A percentile compares a stretch with the other conserved stretches of the same genome.
Conservation (phyloP, 306 rosid species). For the Gastrolobium bilobum region DNA sequence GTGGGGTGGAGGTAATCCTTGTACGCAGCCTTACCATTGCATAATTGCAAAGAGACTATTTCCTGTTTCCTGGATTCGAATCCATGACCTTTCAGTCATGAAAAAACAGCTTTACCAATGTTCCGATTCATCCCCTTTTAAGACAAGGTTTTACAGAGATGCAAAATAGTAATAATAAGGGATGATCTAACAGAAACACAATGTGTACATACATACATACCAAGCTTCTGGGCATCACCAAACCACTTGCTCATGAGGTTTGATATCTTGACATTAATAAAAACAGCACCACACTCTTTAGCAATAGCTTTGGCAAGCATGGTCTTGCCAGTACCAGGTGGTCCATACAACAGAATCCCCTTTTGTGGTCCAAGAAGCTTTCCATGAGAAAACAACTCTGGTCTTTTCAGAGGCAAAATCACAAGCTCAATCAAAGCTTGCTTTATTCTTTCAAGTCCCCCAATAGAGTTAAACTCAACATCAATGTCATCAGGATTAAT, state of each 20-base stretch:
- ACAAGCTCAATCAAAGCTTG: constrained; percentile 87
- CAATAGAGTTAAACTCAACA: constrained; percentile 88
- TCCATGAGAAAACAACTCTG: constrained; percentile 81
- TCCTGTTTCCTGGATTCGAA: no score
- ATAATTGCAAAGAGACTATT: no score
- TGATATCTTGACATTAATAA: constrained; percentile 90
- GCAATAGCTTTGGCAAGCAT: constrained; percentile 99
- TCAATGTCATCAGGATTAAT: constrained; percentile 94
- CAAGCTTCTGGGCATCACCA: constrained; percentile 98
- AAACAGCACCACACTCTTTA: constrained; percentile 95
- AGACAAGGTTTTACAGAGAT: no score
- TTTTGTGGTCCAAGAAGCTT: constrained; percentile 97
- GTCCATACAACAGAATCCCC: constrained; percentile 92
- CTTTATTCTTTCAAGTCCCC: constrained; percentile 87
- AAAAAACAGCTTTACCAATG: no score
- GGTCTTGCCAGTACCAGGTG: constrained; percentile 99
- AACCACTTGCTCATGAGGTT: constrained; percentile 99
- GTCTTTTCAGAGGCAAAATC: constrained; percentile 88
- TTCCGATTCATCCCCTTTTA: no score
- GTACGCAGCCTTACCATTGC: no score
- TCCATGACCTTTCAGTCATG: no score
- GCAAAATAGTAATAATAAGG: no score
- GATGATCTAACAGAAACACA: no score
- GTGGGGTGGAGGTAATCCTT: no score
- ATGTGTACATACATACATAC: constrained; percentile 57